Base-by-base conservation (phyloP, 768 basidiomycete genomes). In the Lyophyllum semitale region DNA sequence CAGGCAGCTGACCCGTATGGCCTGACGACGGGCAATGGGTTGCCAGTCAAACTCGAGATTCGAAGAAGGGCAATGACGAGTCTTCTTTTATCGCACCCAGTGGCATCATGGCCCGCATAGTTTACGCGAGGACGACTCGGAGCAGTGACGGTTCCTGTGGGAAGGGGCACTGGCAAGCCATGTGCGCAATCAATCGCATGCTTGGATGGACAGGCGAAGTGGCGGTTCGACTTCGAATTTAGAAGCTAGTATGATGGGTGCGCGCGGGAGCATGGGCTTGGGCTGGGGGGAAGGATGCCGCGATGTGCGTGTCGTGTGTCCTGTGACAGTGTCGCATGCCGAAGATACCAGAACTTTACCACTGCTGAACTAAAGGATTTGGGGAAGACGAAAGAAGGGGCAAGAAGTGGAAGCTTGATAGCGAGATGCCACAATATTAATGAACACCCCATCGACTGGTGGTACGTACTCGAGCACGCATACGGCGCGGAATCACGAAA, bases 391-490 rank as follows among this genome's bases (percentile, higher is more conserved):
- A 37, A 41, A 41, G 49, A 26, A 26, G 35, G 44, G 1, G 33
- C 35, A 8, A 42, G 48, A 54, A 48, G 49, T 8, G 22, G 32
- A 47, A 46, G 42, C 51, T 7, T 18, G 35, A 27, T 32, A 35
- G 40, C 15, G 29, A 51, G 50, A 46, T 47, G 29, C 5, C 29
- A 2, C 17, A 18, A 50, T 48, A 51, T 54, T 51, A 59, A 54
- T 55, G 53, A 44, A n/a, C n/a, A n/a, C 45, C 47, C 53, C 25
- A 55, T 41, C 22, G 23, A 45, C 17, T 8, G 23, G 8, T 23
- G 23, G 43, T 58, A 58, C 57, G 57, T 58, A 58, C 38, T 33
- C 38, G 50, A 49, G 53, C 52, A 22, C 49, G 47, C 42, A 27
- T n/a, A 45, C 18, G 4, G 38, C 18, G 46, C 46, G 23, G 20